These are phyloP conservation scores for Candida ovalis DNA, from an alignment of 805 yeast genomes.

Conservation along the genomic window DNA sequence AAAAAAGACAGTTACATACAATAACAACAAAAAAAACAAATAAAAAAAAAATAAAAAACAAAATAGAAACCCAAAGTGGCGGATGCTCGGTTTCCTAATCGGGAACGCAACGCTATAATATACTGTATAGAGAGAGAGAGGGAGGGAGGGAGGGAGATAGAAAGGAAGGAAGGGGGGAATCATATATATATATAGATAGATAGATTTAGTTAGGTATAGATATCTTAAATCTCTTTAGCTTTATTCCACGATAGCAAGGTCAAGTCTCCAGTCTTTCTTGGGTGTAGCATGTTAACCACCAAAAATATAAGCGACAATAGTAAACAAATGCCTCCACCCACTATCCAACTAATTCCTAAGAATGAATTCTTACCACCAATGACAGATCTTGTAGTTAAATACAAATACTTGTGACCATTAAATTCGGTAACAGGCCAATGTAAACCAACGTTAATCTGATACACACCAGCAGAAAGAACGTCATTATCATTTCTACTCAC, in stretches of 20 bases:
- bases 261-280: conserved; percentile 72
- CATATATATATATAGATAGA: neutral
- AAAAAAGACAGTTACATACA: neutral
- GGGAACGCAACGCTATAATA: neutral
- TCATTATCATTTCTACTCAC: conserved; percentile 60
- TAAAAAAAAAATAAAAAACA: neutral
- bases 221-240: neutral
- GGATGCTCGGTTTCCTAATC: neutral
- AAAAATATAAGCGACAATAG: conserved; percentile 51
- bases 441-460: conserved; percentile 62
- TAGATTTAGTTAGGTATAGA: neutral
- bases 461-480: conserved; percentile 51
- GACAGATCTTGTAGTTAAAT: conserved; percentile 64
- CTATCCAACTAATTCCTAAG: conserved; percentile 71
- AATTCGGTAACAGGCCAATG: conserved; percentile 76
- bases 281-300: conserved; percentile 53
- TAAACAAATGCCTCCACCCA: conserved; percentile 68
- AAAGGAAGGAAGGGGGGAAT: too few relatives aligned
- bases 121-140: too few relatives aligned
- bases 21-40: neutral
- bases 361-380: conserved; percentile 76
- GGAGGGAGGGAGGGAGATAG: too few relatives aligned
- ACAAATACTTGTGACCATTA: conserved; percentile 64
- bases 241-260: conserved; percentile 66
- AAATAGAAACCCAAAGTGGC: neutral